These are phyloP conservation scores for Gamsiella multidivaricata DNA, from an alignment of 192 early-diverging fungal genomes.

Conservation along the genomic window DNA sequence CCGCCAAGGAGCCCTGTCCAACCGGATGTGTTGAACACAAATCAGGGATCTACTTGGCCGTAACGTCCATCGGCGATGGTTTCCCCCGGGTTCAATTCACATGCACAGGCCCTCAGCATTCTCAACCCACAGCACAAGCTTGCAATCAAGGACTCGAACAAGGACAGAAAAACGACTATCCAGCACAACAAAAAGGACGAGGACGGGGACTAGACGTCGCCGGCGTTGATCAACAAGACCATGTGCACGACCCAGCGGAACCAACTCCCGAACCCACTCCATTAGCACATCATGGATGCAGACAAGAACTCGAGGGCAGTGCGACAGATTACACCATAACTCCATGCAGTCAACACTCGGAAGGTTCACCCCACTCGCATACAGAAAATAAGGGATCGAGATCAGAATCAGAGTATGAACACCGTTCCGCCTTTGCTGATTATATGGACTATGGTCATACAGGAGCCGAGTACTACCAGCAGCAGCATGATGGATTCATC, in stretches of 20 bases:
- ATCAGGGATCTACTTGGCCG: conserved; percentile 23
- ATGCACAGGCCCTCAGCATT: conserved; percentile 11
- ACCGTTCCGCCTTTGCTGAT: background rate
- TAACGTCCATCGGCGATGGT: conserved; percentile 33
- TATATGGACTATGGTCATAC: too few species aligned
- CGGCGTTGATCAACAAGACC: background rate
- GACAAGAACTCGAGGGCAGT: background rate
- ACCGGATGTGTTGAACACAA: conserved; percentile 18
- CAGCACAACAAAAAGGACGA: background rate
- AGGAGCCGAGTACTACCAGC: background rate
- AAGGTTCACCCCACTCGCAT: too few species aligned
- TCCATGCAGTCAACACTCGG: too few species aligned
- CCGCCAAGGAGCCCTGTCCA: background rate
- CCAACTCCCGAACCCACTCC: conserved; percentile 24
- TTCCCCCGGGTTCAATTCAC: conserved; percentile 42
- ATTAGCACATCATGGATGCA: background rate
- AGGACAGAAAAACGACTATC: too few species aligned
- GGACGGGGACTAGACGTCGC: background rate
- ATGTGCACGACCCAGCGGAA: conserved; percentile 21
- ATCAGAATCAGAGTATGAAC: too few species aligned
- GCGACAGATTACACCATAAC: conserved; percentile 7
- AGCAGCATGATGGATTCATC: background rate
- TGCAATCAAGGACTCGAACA: background rate
- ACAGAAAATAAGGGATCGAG: too few species aligned
- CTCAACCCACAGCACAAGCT: background rate